Conservation (phyloP, 2,329 filamentous ascomycete species). For the Cercospora canescens region DNA sequence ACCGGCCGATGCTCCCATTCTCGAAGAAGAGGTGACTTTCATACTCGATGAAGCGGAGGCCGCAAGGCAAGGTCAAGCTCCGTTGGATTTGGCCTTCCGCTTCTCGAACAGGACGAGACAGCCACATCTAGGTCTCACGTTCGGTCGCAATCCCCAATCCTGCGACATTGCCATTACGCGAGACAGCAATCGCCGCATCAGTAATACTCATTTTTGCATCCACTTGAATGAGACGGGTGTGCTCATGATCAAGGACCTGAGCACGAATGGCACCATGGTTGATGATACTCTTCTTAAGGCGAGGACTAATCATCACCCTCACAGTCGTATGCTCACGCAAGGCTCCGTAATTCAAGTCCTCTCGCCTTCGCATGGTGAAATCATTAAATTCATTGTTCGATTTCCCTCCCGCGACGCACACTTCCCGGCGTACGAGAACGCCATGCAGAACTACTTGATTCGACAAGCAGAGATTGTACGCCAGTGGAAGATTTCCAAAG, state of each 20-base stretch:
- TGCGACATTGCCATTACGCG: constrained; percentile 72
- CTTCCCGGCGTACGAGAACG: constrained; percentile 65
- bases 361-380: constrained; percentile 53
- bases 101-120: constrained; percentile 73
- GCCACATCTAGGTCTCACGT: constrained; percentile 72
- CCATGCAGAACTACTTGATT: constrained; percentile 67
- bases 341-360: constrained; percentile 73
- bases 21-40: constrained; percentile 32
- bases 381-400: constrained; percentile 81
- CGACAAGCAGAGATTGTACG: constrained; percentile 33
- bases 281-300: constrained; percentile 68
- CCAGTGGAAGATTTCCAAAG: constrained; percentile 12
- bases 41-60: constrained; percentile 29
- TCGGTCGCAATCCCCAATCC: constrained; percentile 71
- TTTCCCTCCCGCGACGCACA: constrained; percentile 73
- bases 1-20: constrained; percentile 28
- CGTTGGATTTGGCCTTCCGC: constrained; percentile 71
- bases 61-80: constrained; percentile 43
- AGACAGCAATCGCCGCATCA: constrained; percentile 72
- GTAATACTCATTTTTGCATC: constrained; percentile 95
- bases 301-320: constrained; percentile 44
- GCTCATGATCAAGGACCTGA: constrained; percentile 89
- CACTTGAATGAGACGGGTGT: constrained; percentile 83
- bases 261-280: constrained; percentile 93
- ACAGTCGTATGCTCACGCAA: constrained; percentile 66